These are phyloP conservation scores for Ophiostoma montium DNA, from an alignment of 2,329 filamentous ascomycete genomes.

Conservation along the genomic window DNA sequence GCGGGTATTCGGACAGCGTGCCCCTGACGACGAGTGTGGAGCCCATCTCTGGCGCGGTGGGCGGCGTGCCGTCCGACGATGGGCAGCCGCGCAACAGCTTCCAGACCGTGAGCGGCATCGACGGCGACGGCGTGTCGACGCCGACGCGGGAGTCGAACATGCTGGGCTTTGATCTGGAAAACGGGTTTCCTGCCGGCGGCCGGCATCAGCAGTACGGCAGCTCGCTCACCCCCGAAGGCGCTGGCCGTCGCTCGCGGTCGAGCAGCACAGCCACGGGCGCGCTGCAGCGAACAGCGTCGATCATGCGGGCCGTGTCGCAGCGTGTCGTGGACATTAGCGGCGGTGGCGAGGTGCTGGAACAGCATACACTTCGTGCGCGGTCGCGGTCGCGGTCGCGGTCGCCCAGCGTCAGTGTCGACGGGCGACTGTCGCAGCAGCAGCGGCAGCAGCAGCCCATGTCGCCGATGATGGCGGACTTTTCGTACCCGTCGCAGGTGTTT, in stretches of 20 bases:
- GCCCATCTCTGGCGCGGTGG: conserved; percentile 38
- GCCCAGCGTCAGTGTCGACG: conserved; percentile 35
- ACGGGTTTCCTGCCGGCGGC: conserved; percentile 30
- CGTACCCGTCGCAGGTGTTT: conserved; percentile 36
- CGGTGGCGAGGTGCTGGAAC: conserved; percentile 71
- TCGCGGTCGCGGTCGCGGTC: conserved; percentile 47
- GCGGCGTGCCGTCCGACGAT: conserved; percentile 23
- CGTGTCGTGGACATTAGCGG: conserved; percentile 96
- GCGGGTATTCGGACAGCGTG: conserved; percentile 40
- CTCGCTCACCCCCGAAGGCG: conserved; percentile 37
- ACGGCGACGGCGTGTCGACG: conserved; percentile 36
- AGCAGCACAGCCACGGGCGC: conserved; percentile 50
- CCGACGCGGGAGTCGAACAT: conserved; percentile 33
- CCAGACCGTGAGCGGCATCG: conserved; percentile 40
- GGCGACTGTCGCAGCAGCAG: conserved; percentile 32
- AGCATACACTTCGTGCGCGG: conserved; percentile 43
- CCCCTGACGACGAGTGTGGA: conserved; percentile 43
- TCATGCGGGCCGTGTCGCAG: conserved; percentile 80
- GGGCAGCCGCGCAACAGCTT: conserved; percentile 38
- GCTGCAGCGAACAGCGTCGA: conserved; percentile 55
- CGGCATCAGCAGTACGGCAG: conserved; percentile 41
- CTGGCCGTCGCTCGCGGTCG: conserved; percentile 42
- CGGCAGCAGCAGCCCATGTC: conserved; percentile 27
- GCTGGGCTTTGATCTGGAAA: conserved; percentile 44
- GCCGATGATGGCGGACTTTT: conserved; percentile 31